phyloP scores from a whole-genome alignment of 2,329 filamentous ascomycete genomes.

The Waltergamsia citrina region DNA sequence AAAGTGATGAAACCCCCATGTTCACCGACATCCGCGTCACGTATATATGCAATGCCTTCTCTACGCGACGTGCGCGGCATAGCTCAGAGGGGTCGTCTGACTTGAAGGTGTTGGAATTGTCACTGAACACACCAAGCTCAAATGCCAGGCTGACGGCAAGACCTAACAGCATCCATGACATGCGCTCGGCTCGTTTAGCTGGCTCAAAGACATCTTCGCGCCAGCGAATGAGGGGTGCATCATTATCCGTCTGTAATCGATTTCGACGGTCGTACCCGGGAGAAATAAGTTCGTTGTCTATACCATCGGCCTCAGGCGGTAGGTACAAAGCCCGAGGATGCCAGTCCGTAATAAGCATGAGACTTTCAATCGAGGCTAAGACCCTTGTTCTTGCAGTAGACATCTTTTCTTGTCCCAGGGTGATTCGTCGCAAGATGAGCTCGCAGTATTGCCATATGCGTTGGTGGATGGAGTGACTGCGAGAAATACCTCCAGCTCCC shows the following conservation, averaged over 20 bases:
- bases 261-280: slow-evolving; percentile 11
- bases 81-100: neutral
- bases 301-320: slow-evolving; percentile 12
- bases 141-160: slow-evolving; percentile 11
- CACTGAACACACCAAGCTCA: slow-evolving; percentile 11
- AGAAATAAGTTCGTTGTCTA: slow-evolving; percentile 10
- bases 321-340: slow-evolving; percentile 11
- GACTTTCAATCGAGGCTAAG: slow-evolving; percentile 10
- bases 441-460: slow-evolving; percentile 13
- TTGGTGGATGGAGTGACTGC: slow-evolving; percentile 10
- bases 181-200: slow-evolving; percentile 12
- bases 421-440: slow-evolving; percentile 9
- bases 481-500: slow-evolving; percentile 9
- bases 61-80: slow-evolving; percentile 7
- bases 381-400: slow-evolving; percentile 11
- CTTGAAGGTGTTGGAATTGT: neutral
- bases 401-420: slow-evolving; percentile 11
- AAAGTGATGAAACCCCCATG: too few species aligned
- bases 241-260: slow-evolving; percentile 8
- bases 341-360: slow-evolving; percentile 14
- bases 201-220: slow-evolving; percentile 14
- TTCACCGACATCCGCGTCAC: too few species aligned
- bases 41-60: slow-evolving; percentile 11
- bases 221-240: slow-evolving; percentile 12
- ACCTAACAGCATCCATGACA: slow-evolving; percentile 16